Evolutionary conservation across 495 filamentous ascomycete species (phyloP), one percentile per base, ranked within the genome.

Genomic region (Daldinia grandis): DNA sequence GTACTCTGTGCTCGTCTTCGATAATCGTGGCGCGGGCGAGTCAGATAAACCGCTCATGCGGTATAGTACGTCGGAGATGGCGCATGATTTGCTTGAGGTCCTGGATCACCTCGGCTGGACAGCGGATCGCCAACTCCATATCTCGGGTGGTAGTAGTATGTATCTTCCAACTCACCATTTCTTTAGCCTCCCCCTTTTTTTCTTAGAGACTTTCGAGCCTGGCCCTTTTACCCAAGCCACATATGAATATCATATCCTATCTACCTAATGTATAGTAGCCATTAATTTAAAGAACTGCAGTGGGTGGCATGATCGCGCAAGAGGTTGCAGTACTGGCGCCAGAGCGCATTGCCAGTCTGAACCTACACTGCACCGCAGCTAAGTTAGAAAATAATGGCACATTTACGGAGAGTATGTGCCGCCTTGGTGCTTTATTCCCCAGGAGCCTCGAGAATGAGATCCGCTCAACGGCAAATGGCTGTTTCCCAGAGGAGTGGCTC

Each of bases 231-330:
- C 42, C 21, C 17, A 24, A 24, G 17, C 6, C 6, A 21, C n/a
- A 30, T 17, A 33, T 31, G 8, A 40, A 17, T 28, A 37, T 31
- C n/a, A 0, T 17, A 4, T 28, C n/a, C 7, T 19, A 42, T 50
- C 3, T 1, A 50, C n/a, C n/a, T n/a, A n/a, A n/a, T 9, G 7
- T 28, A 44, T 17, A 19, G 3, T 9, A 15, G 40, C 28, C 9
- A 14, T 28, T 28, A 21, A 51, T 10, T 51, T 12, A 27, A 51
- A n/a, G 2, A 5, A 14, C 19, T n/a, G 2, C 15, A 68, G 66
- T 93, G 89, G 91, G 91, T 49, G 91, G 91, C 58, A 92, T 92
- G 91, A 92, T 93, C 66, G 86, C 88, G 5, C 91, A 92, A 76
- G 90, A 93, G 78, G 65, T 89, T 68, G 88, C 83, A 7, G 78